Percentiles rank a stretch among this genome's conserved stretches.
Evolutionary conservation across 768 basidiomycete species (phyloP).

Genomic region (Mycena sanguinolenta): DNA sequence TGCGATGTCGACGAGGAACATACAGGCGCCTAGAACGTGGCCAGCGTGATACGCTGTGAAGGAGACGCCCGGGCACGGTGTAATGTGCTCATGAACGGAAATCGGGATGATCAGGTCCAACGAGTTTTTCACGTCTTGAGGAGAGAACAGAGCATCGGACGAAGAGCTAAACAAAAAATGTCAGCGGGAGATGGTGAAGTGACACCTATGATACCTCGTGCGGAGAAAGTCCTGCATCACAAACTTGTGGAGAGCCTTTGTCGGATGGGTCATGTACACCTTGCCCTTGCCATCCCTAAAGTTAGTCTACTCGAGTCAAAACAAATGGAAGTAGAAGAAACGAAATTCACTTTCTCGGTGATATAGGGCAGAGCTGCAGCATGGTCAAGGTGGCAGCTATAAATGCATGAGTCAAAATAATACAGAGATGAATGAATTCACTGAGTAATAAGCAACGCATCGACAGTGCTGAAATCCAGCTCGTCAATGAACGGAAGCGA

Average conservation of each 20-base stretch:
- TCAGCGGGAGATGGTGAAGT: neutral
- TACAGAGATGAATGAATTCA: conserved; percentile 57
- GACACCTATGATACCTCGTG: neutral
- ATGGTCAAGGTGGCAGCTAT: conserved; percentile 97
- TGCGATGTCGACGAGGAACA: conserved; percentile 98
- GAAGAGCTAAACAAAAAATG: conserved; percentile 60
- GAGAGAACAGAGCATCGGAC: conserved; percentile 85
- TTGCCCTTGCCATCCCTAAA: conserved; percentile 97
- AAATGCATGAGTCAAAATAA: neutral
- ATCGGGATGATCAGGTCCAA: conserved; percentile 90
- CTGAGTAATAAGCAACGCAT: conserved; percentile 97
- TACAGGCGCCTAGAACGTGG: conserved; percentile 97
- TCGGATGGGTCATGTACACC: conserved; percentile 99
- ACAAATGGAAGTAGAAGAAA: neutral
- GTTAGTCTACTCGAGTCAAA: conserved; percentile 77
- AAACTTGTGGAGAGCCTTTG: conserved; percentile 97
- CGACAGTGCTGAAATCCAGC: conserved; percentile 97
- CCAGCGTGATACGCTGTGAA: conserved; percentile 99
- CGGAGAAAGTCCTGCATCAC: conserved; percentile 98
- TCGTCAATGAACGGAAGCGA: conserved; percentile 98
- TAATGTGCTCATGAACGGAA: conserved; percentile 93
- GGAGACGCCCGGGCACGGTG: conserved; percentile 90
- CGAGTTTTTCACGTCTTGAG: conserved; percentile 87
- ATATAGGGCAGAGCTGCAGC: conserved; percentile 97
- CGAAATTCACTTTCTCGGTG: conserved; percentile 86